Evolutionary conservation across 208 protist species (phyloP).

Genomic region (Leishmania mexicana): DNA sequence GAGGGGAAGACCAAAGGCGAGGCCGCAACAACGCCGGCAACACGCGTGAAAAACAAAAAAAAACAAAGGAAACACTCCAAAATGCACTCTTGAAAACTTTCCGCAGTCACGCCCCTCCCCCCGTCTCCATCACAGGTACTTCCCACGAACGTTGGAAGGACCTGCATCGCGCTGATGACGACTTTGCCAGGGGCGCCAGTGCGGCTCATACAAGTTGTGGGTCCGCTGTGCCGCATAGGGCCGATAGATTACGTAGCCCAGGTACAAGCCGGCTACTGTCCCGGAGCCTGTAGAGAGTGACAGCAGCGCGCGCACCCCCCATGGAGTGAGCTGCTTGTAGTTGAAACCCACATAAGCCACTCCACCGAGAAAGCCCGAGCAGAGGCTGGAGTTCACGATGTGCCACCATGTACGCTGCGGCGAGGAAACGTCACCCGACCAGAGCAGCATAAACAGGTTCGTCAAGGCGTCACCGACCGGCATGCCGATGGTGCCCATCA

Average conservation of each 20-base stretch:
- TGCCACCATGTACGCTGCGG: slow-evolving; percentile 74
- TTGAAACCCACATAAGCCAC: slow-evolving; percentile 53
- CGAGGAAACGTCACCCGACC: slow-evolving; percentile 37
- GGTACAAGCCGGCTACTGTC: slow-evolving; percentile 35
- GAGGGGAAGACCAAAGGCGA: not conserved
- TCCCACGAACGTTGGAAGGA: slow-evolving; percentile 64
- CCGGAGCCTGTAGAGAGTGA: slow-evolving; percentile 35
- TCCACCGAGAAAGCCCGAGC: slow-evolving; percentile 52
- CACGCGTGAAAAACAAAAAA: not conserved
- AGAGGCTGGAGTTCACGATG: slow-evolving; percentile 41
- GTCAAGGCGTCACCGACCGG: slow-evolving; percentile 50
- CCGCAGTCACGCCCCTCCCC: not conserved
- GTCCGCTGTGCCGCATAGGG: slow-evolving; percentile 58
- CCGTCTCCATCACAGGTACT: slow-evolving; percentile 47
- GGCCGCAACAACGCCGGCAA: not conserved
- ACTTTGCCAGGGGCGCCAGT: slow-evolving; percentile 83
- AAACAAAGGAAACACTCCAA: not conserved
- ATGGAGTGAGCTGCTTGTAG: slow-evolving; percentile 53
- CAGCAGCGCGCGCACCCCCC: slow-evolving; percentile 54
- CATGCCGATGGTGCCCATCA: slow-evolving; percentile 53
- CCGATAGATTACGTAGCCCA: slow-evolving; percentile 69
- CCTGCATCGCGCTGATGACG: slow-evolving; percentile 50
- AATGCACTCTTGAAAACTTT: not conserved
- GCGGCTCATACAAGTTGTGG: slow-evolving; percentile 69
- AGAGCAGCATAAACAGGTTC: slow-evolving; percentile 27